Conservation (phyloP, 202 grass and related monocot genomes). For the Setaria italica region DNA sequence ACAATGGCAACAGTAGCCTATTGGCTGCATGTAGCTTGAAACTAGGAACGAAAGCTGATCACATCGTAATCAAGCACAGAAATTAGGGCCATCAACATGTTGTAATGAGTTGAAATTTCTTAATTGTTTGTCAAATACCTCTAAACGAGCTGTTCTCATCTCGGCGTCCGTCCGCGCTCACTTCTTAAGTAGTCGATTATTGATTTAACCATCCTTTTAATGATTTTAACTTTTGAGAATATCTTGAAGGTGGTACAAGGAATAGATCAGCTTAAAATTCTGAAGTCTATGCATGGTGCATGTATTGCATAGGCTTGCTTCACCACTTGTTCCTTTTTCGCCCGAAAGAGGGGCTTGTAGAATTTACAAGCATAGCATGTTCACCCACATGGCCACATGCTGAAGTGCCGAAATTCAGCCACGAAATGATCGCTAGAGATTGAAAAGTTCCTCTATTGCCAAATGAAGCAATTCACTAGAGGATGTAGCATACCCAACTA, state of each 20-base stretch:
- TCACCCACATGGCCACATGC: background rate
- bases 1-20: constrained; percentile 26
- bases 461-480: background rate
- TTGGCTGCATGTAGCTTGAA: constrained; percentile 16
- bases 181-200: background rate
- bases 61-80: background rate
- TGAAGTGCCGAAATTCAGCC: background rate
- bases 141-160: background rate
- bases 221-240: background rate
- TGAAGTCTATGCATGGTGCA: background rate
- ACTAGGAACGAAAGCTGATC: background rate
- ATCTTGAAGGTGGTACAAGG: background rate
- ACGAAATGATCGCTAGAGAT: background rate
- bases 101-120: background rate
- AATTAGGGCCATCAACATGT: constrained; percentile 11
- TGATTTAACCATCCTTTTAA: background rate
- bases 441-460: background rate
- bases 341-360: background rate
- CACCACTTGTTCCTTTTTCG: background rate
- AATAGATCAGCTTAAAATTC: background rate
- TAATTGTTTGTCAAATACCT: background rate
- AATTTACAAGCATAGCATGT: background rate
- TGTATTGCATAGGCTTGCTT: background rate
- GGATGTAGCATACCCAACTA: background rate
- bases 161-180: background rate